These are phyloP conservation scores for Hibiscus trionum DNA, from an alignment of 345 rosid species.

Conservation along the genomic window DNA sequence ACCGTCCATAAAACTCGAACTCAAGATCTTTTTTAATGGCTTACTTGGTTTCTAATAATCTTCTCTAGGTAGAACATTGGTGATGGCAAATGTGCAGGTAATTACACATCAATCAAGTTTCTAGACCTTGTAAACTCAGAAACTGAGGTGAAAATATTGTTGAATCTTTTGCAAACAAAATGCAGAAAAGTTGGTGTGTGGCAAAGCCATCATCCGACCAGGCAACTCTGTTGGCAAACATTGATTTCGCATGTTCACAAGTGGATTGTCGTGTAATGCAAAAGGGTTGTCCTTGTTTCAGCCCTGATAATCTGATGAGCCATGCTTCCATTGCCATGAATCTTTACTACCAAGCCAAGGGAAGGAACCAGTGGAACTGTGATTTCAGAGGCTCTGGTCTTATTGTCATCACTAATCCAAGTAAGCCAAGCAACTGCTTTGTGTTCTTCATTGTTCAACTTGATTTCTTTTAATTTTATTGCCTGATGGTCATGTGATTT, in stretches of 20 bases:
- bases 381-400: constrained; percentile 56
- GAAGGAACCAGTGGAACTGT: constrained; percentile 59
- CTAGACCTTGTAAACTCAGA: neutral
- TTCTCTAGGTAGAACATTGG: constrained; percentile 24
- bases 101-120: neutral
- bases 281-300: constrained; percentile 43
- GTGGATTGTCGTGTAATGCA: constrained; percentile 43
- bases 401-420: constrained; percentile 49
- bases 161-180: neutral
- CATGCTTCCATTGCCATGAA: constrained; percentile 70
- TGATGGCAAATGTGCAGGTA: constrained; percentile 41
- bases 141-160: neutral
- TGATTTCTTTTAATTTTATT: neutral
- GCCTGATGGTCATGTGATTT: neutral
- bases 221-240: constrained; percentile 36
- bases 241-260: constrained; percentile 52
- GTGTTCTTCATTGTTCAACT: neutral
- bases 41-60: neutral
- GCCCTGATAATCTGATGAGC: constrained; percentile 43
- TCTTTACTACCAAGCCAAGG: constrained; percentile 58
- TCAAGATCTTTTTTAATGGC: too few relatives aligned
- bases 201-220: constrained; percentile 66
- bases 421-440: constrained; percentile 19
- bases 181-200: constrained; percentile 61
- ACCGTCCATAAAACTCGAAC: neutral